Base-by-base conservation (phyloP, 1,284 basidiomycete species). In the Phellinidium pouzarii region DNA sequence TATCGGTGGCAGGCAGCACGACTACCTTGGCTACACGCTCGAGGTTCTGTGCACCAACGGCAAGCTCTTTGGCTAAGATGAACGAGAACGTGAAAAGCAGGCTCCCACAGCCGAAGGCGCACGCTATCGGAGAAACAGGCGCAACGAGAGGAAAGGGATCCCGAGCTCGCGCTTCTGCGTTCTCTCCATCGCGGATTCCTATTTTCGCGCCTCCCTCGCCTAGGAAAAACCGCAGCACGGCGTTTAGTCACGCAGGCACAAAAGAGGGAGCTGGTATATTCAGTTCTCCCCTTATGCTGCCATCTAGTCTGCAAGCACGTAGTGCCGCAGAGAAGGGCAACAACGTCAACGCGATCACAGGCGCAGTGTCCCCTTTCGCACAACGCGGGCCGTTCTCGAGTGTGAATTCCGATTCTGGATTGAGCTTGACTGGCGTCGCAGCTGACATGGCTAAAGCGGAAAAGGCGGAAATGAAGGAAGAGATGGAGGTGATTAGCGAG, bases 11-110 rank as follows among this genome's bases (percentile, higher is more conserved):
- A n/a, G 27, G 57, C 23, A 50, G 52, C 26, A 52, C 37, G 20
- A 36, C 38, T 46, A 25, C 37, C n/a, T n/a, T n/a, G n/a, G 48
- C 50, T 46, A 25, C 37, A 58, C 44, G 63, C 62, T 56, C 58
- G 55, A 34, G 62, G 7, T 69, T 89, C 12, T 68, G 81, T 48
- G 83, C 84, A 0, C 86, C 86, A 0, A 89, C 87, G 1, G 86
- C 82, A 2, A 85, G 85, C 59, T 90, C 87, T 1, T 69, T 89
- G 23, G 87, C 87, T 2, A 87, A 82, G 68, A 68, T 62, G 57
- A 70, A 59, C 20, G 48, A 56, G 34, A 40, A 43, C 59, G 48
- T 58, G 50, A 60, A n/a, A 19, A 52, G 38, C 43, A 52, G 14
- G 17, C 48, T n/a, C n/a, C 52, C 37, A 22, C 47, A 27, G 34